Conservation (phyloP, 805 yeast genomes). For the Deakozyma indianensis region DNA sequence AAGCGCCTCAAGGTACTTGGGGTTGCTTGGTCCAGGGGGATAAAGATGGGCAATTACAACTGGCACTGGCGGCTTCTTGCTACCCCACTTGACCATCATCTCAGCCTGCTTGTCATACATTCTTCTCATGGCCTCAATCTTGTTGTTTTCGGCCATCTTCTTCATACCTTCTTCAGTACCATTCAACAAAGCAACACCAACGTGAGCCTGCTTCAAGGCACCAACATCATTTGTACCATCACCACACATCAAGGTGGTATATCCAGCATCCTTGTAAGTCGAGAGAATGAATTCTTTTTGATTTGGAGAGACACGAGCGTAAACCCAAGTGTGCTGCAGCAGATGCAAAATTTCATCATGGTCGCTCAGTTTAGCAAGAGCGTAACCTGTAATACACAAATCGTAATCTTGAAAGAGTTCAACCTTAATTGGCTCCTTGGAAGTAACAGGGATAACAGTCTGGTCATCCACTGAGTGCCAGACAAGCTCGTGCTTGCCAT, state of each 20-base stretch:
- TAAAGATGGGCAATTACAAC: slow-evolving; percentile 80
- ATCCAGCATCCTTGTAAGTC: slow-evolving; percentile 74
- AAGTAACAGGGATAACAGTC: slow-evolving; percentile 48
- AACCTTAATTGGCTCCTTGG: slow-evolving; percentile 41
- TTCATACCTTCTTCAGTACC: slow-evolving; percentile 93
- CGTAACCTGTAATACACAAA: slow-evolving; percentile 87
- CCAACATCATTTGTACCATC: slow-evolving; percentile 99
- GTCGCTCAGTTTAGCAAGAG: slow-evolving; percentile 49
- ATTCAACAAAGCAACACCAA: slow-evolving; percentile 93
- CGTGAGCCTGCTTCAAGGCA: slow-evolving; percentile 95
- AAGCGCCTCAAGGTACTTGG: slow-evolving; percentile 72
- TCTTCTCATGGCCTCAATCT: slow-evolving; percentile 43
- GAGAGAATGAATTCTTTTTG: slow-evolving; percentile 88
- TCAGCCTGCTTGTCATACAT: slow-evolving; percentile 78
- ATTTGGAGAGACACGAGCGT: slow-evolving; percentile 91
- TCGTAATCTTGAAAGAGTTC: slow-evolving; percentile 54
- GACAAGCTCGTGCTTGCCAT: slow-evolving; percentile 45
- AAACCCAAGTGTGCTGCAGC: slow-evolving; percentile 87
- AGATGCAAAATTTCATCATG: slow-evolving; percentile 60
- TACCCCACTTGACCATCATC: slow-evolving; percentile 59
- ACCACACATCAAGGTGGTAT: slow-evolving; percentile 96
- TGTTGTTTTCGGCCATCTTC: slow-evolving; percentile 71
- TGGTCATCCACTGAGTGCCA: slow-evolving; percentile 83
- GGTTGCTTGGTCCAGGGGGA: slow-evolving; percentile 91
- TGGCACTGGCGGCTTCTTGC: slow-evolving; percentile 67